These are phyloP conservation scores for Colletotrichum sp. DNA, from an alignment of 2,329 filamentous ascomycete species.

Conservation along the genomic window DNA sequence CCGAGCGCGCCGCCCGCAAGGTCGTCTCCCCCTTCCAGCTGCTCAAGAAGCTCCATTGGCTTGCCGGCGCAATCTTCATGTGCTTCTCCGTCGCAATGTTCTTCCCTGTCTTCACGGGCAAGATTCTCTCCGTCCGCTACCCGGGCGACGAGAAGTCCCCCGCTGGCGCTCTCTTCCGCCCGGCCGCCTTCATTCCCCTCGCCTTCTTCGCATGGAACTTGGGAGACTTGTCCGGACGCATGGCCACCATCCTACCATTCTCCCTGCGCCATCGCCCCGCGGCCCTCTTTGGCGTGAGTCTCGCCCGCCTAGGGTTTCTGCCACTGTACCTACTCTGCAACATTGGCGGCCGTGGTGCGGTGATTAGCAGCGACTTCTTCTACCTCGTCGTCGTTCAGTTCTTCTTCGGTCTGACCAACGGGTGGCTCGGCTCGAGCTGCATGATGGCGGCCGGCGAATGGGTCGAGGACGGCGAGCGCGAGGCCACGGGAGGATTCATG, in stretches of 20 bases:
- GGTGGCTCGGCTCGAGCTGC: constrained; percentile 83
- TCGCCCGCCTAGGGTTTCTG: constrained; percentile 73
- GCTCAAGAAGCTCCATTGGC: constrained; percentile 79
- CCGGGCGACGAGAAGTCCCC: constrained; percentile 28
- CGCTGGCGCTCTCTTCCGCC: constrained; percentile 62
- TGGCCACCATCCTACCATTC: constrained; percentile 65
- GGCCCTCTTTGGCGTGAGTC: constrained; percentile 69
- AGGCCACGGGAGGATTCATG: constrained; percentile 95
- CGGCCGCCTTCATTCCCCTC: constrained; percentile 84
- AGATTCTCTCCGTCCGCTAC: constrained; percentile 54
- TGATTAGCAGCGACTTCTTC: constrained; percentile 81
- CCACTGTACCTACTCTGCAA: constrained; percentile 93
- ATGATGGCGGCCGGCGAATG: constrained; percentile 91
- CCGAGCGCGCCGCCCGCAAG: constrained; percentile 55
- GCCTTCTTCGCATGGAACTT: constrained; percentile 93
- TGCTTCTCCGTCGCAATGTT: constrained; percentile 91
- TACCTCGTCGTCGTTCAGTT: constrained; percentile 86
- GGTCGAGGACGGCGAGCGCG: constrained; percentile 82
- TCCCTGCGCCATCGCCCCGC: constrained; percentile 68
- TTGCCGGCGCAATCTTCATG: constrained; percentile 77
- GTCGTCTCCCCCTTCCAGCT: constrained; percentile 65
- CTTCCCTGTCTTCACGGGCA: constrained; percentile 88
- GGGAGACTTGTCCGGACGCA: constrained; percentile 81
- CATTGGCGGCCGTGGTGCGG: constrained; percentile 75
- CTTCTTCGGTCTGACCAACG: constrained; percentile 83